Base-by-base conservation (phyloP, 176 grass and related monocot species). In the Tillandsia leiboldiana region DNA sequence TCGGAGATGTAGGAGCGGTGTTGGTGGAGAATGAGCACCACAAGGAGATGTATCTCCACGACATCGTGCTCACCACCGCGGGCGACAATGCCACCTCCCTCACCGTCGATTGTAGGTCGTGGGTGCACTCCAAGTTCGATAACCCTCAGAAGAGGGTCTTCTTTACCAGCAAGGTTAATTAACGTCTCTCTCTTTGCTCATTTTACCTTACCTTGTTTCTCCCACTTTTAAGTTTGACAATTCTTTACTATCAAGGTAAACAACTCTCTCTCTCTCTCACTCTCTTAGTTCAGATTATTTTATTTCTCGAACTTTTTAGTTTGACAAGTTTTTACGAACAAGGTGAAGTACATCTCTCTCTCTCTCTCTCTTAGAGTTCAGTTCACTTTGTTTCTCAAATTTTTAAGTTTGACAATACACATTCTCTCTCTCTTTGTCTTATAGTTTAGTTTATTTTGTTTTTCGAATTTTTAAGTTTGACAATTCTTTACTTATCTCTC, bases 1-100 rank as follows among this genome's bases (percentile, higher is more conserved):
- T 96, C 51, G 86, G 86, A 0, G 75, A 58, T 1, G 79, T 91
- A 53, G 92, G 88, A 3, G 92, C 83, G 0, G 80, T 96, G 53
- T 51, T 72, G 63, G 83, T 96, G 78, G 76, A 86, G 76, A 96
- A 96, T 72, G 88, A 96, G 81, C 92, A 96, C 81, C 92, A 78
- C 57, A 82, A 73, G 49, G 92, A 91, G 81, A 80, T 86, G 72
- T 96, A 67, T 65, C 69, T 96, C 72, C 70, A 51, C 64, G 70
- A 83, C 9, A 89, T 96, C 65, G 75, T 80, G 15, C 83, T 96
- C 49, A n/a, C 76, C 29, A 78, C 72, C 23, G 80, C 33, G 49
- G 78, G 12, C 57, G 87, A 86, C 18, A 64, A 48, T 4, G 26
- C 57, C 68, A 64, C 51, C 26, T 58, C 80, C 33, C 10, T 83